Evolutionary conservation across 2,329 filamentous ascomycete genomes (phyloP), one percentile per base, ranked within the genome.

Genomic region (Sporothrix schenckii): DNA sequence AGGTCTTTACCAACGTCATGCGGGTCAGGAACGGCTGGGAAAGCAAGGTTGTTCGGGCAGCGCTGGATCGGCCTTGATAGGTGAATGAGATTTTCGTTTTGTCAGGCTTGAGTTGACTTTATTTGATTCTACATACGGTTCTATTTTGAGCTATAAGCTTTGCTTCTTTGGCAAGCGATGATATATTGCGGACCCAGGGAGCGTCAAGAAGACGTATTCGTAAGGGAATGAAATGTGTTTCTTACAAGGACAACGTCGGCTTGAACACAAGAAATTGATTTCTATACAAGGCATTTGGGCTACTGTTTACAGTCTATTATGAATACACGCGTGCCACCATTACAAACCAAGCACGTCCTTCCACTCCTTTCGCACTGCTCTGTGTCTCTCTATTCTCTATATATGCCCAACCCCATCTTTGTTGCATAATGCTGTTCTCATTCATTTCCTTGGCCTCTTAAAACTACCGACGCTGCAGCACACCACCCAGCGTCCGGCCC

Each of bases 401-500:
- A 27, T 54, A n/a, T 52, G 4, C 34, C 49, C 49, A 6, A 10
- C 21, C 27, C 16, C 9, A n/a, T 19, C 34, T 34, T 4, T 14
- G n/a, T 30, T 30, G 16, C 34, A 44, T 39, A 1, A 21, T 41
- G 7, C 24, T 7, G 30, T 14, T 58, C 24, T 34, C 44, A 14
- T 47, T 5, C 13, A 47, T 47, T 5, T 4, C 44, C 19, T 52
- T 3, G 16, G 21, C 21, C 16, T n/a, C 44, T 24, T 78, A 83
- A 49, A 84, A 85, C 74, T 81, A 84, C 7, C 81, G 79, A 24
- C 69, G 60, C 66, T 69, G 66, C 71, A 86, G 66, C 1, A 80
- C 82, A 2, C 86, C 86, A 0, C 89, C 89, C 21, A 88, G 74
- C 69, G 88, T 76, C 77, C 91, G 90, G 1, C 93, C 93, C 14